Base-by-base conservation (phyloP, 176 grass and related monocot genomes). In the Musa acuminata region DNA sequence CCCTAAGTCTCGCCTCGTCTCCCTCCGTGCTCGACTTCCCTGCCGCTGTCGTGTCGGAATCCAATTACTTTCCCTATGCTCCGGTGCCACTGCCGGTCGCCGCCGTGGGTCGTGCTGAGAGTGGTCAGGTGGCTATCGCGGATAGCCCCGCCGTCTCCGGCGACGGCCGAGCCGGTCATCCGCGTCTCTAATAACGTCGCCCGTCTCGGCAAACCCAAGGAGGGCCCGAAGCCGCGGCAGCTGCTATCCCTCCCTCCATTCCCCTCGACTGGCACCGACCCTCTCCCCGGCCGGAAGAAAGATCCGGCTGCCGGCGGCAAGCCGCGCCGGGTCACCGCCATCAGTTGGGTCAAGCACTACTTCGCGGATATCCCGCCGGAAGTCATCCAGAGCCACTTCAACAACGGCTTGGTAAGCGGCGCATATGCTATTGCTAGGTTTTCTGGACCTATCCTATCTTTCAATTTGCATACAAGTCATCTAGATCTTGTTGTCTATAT, bases 341-440 rank as follows among this genome's bases (percentile, higher is more conserved):
- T 96, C 43, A 91, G 86, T 79, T 91, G 92, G 88, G 79, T 89
- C 76, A 96, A 96, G 81, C 92, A 91, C 79, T 89, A 88, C 59
- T 89, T 96, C 55, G 69, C 79, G 5, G 92, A 96, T 78, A 83
- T 85, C 70, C 78, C 78, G 53, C 86, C 71, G 75, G 92, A 91
- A 64, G 79, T 84, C 35, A 82, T 91, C 52, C 92, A 89, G 71
- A 81, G 57, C 58, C 92, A 84, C 62, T 96, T 96, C 82, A 89
- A 80, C 69, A 83, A 79, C 73, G 79, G 80, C 69, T 43, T 87
- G 92, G 92, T 96, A 77, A 58, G 49, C 63, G 19, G 11, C 7
- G 1, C 35, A 43, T 24, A 19, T 13, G 69, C 63, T 26, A 11
- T 11, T 4, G 16, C 14, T 43, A 14, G 9, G 13, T 11, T 75